Percentiles rank a stretch among this genome's conserved stretches.
phyloP scores from a whole-genome alignment of 169 alveolate species.

The Theileria annulata region DNA sequence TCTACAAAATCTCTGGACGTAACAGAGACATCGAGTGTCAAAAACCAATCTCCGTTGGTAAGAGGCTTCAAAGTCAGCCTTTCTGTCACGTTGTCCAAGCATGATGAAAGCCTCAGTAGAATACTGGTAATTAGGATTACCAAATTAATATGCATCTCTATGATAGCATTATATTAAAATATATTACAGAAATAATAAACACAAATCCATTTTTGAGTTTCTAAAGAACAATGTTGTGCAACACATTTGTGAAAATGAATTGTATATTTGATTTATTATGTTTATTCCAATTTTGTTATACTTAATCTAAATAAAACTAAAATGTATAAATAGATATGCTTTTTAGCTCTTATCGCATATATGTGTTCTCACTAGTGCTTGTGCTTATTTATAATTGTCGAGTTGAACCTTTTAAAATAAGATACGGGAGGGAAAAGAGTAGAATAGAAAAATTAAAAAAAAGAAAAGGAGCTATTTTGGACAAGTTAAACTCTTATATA shows the following conservation, averaged over 20 bases:
- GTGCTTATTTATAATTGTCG: background rate
- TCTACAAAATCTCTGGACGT: slow-evolving; percentile 20
- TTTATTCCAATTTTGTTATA: background rate
- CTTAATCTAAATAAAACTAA: background rate
- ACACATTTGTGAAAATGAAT: background rate
- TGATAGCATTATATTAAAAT: slow-evolving; percentile 5
- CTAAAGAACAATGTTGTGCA: background rate
- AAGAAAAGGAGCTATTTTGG: slow-evolving; percentile 52
- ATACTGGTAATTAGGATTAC: background rate
- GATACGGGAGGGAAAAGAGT: slow-evolving; percentile 59
- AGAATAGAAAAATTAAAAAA: slow-evolving; percentile 46
- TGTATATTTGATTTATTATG: too few relatives aligned
- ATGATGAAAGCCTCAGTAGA: background rate
- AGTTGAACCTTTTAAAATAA: slow-evolving; percentile 44
- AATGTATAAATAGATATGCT: slow-evolving; percentile 24
- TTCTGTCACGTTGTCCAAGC: slow-evolving; percentile 29
- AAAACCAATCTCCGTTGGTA: slow-evolving; percentile 32
- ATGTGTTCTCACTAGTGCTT: background rate
- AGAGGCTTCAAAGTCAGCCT: slow-evolving; percentile 43
- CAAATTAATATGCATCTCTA: background rate
- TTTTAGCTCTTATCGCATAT: background rate
- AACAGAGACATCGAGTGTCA: slow-evolving; percentile 34
- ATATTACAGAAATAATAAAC: background rate
- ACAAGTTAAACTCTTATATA: slow-evolving; percentile 33
- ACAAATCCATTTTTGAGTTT: background rate